Evolutionary conservation across 495 filamentous ascomycete species (phyloP), one percentile per base, ranked within the genome.

Genomic region (Aspergillus saccharolyticus): DNA sequence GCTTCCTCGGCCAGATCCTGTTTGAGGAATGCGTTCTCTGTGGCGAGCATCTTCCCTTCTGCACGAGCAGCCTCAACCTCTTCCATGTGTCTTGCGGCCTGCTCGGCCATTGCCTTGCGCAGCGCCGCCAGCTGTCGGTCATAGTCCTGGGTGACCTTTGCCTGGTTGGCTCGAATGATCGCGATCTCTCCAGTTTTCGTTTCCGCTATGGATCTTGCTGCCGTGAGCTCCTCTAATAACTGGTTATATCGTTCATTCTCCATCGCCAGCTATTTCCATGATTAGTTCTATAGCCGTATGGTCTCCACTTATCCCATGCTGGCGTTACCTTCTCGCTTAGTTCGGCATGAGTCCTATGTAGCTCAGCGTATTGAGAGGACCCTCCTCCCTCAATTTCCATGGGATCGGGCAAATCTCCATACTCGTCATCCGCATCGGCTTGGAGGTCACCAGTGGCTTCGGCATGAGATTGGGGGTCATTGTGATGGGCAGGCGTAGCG

Each of bases 161-260:
- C 70, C 51, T 83, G 78, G 52, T 88, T 87, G 5, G 81, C 79
- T 7, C 87, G 84, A 25, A 89, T 77, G 12, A 88, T 88, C 19
- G 85, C 74, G 24, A 84, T 84, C 69, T 90, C 87, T 2, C 87
- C 87, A 12, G 77, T 64, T 67, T 86, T 88, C 15, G 79, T 74
- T 57, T 77, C 72, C 0, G 77, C 72, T 42, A 70, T 68, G 16
- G 69, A 66, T 64, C 76, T 82, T 12, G 82, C 83, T 14, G 72
- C 70, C 33, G 78, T 63, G 24, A 83, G 62, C 20, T 79, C 72
- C 48, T 74, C 68, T 53, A 74, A 67, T 19, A 85, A 71, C 16
- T 67, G 68, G 25, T 59, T 47, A 30, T 63, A 53, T 5, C 56
- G 59, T 21, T 79, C 73, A 52, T 74, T 75, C 63, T 86, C 80